Percentiles rank a stretch among this genome's conserved stretches.
These are phyloP conservation scores for Pulveroboletus ridleyi DNA, from an alignment of 1,284 basidiomycete genomes.

Conservation along the genomic window DNA sequence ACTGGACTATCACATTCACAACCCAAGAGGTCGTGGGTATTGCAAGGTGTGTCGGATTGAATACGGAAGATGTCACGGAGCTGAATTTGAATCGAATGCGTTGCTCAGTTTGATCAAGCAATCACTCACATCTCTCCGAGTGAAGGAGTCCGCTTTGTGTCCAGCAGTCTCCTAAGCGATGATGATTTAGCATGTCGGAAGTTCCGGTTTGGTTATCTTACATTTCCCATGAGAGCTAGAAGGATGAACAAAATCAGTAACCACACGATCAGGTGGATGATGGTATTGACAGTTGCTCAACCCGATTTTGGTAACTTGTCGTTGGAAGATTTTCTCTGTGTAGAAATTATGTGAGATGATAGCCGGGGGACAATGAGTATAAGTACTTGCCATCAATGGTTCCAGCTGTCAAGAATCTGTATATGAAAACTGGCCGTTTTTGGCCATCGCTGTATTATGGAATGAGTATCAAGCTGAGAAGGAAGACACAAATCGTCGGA, in stretches of 20 bases:
- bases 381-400: slow-evolving; percentile 70
- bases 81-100: slow-evolving; percentile 43
- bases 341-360: slow-evolving; percentile 12
- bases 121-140: slow-evolving; percentile 78
- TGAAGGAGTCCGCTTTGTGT: slow-evolving; percentile 87
- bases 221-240: slow-evolving; percentile 71
- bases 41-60: slow-evolving; percentile 82
- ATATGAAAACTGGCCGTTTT: slow-evolving; percentile 92
- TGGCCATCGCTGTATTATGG: slow-evolving; percentile 83
- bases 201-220: slow-evolving; percentile 35
- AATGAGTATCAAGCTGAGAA: slow-evolving; percentile 12
- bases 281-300: slow-evolving; percentile 80
- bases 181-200: slow-evolving; percentile 16
- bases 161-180: slow-evolving; percentile 47
- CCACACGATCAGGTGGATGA: background rate
- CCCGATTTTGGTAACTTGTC: slow-evolving; percentile 96
- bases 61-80: slow-evolving; percentile 93
- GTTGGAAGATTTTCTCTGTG: slow-evolving; percentile 86
- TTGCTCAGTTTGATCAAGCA: slow-evolving; percentile 9
- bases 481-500: slow-evolving; percentile 40
- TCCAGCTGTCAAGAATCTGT: slow-evolving; percentile 87
- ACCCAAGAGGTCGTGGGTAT: slow-evolving; percentile 90
- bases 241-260: slow-evolving; percentile 18
- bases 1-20: slow-evolving; percentile 65
- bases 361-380: slow-evolving; percentile 11